Percentiles rank a stretch among this genome's conserved stretches.
These are phyloP conservation scores for Conticribra weissflogii DNA, from an alignment of 108 stramenopile genomes.

Conservation along the genomic window DNA sequence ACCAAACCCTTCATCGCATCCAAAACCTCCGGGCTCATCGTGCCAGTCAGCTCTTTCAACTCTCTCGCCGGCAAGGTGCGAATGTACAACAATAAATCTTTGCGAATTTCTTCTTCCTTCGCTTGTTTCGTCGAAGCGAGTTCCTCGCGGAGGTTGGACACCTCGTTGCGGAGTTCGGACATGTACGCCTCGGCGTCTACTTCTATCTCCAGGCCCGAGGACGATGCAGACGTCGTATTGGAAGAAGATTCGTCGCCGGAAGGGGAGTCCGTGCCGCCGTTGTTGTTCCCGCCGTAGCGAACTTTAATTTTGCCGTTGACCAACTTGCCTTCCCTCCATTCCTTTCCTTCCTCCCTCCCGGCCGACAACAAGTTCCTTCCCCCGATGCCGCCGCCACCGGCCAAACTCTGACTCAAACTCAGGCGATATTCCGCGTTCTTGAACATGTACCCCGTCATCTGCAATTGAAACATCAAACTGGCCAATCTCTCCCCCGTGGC, in stretches of 20 bases:
- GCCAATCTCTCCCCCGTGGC: conserved; percentile 89
- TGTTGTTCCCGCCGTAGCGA: conserved; percentile 41
- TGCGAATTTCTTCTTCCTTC: conserved; percentile 80
- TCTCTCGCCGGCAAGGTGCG: conserved; percentile 87
- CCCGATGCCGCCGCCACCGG: conserved; percentile 18
- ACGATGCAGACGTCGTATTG: conserved; percentile 1
- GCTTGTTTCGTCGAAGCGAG: conserved; percentile 58
- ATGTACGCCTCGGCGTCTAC: conserved; percentile 94
- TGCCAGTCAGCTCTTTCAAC: conserved; percentile 74
- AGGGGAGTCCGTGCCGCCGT: neutral
- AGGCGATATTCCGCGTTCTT: conserved; percentile 96
- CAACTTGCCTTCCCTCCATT: conserved; percentile 46
- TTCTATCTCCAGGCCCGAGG: conserved; percentile 67
- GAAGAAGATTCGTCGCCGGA: neutral
- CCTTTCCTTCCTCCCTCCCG: conserved; percentile 40
- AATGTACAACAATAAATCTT: conserved; percentile 93
- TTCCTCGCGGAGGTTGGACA: conserved; percentile 71
- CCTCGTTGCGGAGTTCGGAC: conserved; percentile 87
- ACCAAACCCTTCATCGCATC: conserved; percentile 96
- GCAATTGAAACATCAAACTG: conserved; percentile 92
- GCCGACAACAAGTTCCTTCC: conserved; percentile 25
- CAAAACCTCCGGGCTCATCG: conserved; percentile 91
- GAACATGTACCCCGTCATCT: conserved; percentile 99
- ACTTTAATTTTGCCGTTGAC: conserved; percentile 78
- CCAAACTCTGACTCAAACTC: conserved; percentile 71